Conservation (phyloP, 148 eudicot species). For the Selenicereus undatus region DNA sequence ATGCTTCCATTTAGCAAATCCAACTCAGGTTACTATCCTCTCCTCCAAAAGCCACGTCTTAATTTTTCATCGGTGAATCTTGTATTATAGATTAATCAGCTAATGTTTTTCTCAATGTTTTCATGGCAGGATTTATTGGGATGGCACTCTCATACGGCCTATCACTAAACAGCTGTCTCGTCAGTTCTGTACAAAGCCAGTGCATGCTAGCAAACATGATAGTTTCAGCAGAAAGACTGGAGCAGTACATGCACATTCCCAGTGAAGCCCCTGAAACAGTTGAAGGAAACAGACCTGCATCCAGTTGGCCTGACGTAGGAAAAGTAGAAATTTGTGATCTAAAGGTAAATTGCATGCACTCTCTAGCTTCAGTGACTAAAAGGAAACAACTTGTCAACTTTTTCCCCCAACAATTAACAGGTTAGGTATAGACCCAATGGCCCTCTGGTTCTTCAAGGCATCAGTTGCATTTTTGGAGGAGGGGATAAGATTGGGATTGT, state of each 20-base stretch:
- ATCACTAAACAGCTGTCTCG: conserved; percentile 38
- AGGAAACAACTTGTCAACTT: not conserved
- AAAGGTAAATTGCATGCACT: conserved; percentile 27
- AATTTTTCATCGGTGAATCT: not conserved
- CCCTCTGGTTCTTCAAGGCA: conserved; percentile 49
- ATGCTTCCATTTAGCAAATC: conserved; percentile 35
- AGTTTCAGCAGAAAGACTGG: conserved; percentile 48
- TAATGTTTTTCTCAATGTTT: conserved; percentile 3
- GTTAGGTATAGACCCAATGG: conserved; percentile 43
- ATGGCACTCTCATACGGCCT: conserved; percentile 56
- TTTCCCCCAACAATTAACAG: conserved; percentile 19
- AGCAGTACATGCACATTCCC: conserved; percentile 49
- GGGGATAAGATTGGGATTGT: conserved; percentile 56
- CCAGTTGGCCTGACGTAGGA: conserved; percentile 41
- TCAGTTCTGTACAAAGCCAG: conserved; percentile 36
- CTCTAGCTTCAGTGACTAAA: not conserved
- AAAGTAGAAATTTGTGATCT: conserved; percentile 38
- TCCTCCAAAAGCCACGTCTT: not conserved
- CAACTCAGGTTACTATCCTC: conserved; percentile 34
- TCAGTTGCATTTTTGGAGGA: conserved; percentile 47
- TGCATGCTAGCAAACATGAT: conserved; percentile 37
- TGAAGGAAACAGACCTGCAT: conserved; percentile 32
- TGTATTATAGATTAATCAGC: not conserved
- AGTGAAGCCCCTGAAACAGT: conserved; percentile 46
- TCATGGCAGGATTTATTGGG: conserved; percentile 41